These are phyloP conservation scores for Colletotrichum endophyticum DNA, from an alignment of 2,329 filamentous ascomycete species.

Conservation along the genomic window DNA sequence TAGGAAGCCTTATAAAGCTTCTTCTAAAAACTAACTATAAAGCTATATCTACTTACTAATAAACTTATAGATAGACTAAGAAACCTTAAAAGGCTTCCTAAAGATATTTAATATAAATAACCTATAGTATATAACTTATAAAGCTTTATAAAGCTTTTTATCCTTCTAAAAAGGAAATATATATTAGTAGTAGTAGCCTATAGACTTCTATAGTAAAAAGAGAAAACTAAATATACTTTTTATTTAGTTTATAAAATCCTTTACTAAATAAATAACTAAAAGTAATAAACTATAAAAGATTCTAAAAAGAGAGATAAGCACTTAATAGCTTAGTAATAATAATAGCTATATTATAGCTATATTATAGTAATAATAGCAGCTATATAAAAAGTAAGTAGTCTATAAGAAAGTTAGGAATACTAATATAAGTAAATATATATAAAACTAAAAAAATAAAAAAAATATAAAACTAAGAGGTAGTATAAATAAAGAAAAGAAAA, in stretches of 20 bases:
- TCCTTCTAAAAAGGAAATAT: neutral
- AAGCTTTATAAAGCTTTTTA: neutral
- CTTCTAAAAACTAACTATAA: too few species aligned
- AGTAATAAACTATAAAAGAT: neutral
- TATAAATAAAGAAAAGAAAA: neutral
- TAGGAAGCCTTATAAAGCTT: too few species aligned
- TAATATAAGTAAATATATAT: neutral
- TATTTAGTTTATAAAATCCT: neutral
- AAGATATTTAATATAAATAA: too few species aligned
- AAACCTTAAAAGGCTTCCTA: too few species aligned
- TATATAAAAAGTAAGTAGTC: neutral
- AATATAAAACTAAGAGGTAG: neutral
- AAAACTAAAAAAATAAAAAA: neutral
- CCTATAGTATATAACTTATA: neutral
- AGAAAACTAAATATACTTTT: neutral
- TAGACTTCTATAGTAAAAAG: neutral
- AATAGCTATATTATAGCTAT: neutral
- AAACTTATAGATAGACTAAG: too few species aligned
- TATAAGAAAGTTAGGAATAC: neutral
- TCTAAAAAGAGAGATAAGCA: neutral
- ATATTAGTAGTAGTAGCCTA: neutral
- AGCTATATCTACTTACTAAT: too few species aligned
- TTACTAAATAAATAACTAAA: neutral
- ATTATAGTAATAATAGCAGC: neutral
- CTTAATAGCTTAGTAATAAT: neutral